Evolutionary conservation across 441 rosid genomes (phyloP), one percentile per base, ranked within the genome.

Genomic region (Oxalis stricta): DNA sequence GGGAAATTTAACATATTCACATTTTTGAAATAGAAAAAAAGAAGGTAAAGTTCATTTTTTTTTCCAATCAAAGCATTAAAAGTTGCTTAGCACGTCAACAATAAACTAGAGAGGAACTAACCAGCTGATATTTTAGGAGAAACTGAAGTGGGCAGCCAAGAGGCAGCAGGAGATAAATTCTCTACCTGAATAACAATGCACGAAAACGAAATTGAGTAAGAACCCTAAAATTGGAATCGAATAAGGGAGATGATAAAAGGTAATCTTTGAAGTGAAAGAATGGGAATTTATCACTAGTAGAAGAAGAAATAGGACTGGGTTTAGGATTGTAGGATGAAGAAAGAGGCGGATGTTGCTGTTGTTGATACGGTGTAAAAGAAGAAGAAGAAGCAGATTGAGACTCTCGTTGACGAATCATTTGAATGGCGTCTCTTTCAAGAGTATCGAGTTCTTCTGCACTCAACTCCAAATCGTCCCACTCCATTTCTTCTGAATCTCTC

Each of bases 401-500:
- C 31, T 36, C 38, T 44, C 76, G 72, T 10, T 68, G 80, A 39
- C 73, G 71, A 45, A 85, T 58, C 53, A 57, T 77, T 18, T 48
- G 69, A 32, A 74, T 60, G 59, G 96, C 98, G 41, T 80, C 73
- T 53, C 75, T 73, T 58, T 89, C 98, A 7, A 89, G 73, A 31
- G 56, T 71, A 50, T 85, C 98, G 35, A 82, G 56, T 44, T 89
- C 92, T 59, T 89, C 94, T 2, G 73, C 62, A 13, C 77, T 85
- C 50, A 80, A 73, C 41, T 76, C 96, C 88, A 85, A 85, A 30
- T 85, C 92, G 22, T 79, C 94, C 70, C 68, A 49, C 41, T 65
- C 77, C 73, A 61, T 62, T 48, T 36, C 37, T 39, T 44, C 11
- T 5, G 17, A 13, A 3, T 33, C 6, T 4, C 11, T 30, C 15